phyloP scores from a whole-genome alignment of 768 basidiomycete species.

The Rhodotorula kratochvilovae region DNA sequence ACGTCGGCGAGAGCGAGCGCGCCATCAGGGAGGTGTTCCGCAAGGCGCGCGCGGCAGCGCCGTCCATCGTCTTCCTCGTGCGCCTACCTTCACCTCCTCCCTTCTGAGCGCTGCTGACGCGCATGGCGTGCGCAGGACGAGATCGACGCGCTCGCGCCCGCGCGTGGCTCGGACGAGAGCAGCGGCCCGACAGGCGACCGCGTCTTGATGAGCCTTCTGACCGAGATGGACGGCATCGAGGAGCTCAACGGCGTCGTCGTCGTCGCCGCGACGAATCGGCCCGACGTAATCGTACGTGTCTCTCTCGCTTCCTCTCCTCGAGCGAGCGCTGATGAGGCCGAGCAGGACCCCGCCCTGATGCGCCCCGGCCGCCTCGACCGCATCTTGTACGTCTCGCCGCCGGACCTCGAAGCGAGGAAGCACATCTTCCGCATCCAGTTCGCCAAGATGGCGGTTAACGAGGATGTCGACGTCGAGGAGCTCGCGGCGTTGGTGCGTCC shows the following conservation, averaged over 20 bases:
- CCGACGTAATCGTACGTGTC: slow-evolving; percentile 73
- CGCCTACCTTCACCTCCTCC: slow-evolving; percentile 46
- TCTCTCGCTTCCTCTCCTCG: not conserved
- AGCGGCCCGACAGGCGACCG: slow-evolving; percentile 66
- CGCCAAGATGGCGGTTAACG: slow-evolving; percentile 67
- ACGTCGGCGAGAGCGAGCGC: slow-evolving; percentile 92
- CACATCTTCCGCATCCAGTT: slow-evolving; percentile 81
- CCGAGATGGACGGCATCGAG: slow-evolving; percentile 98
- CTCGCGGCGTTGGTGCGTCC: slow-evolving; percentile 49
- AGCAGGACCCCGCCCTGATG: slow-evolving; percentile 87
- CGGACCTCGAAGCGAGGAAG: slow-evolving; percentile 68
- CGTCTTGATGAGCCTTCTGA: slow-evolving; percentile 83
- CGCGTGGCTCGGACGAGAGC: slow-evolving; percentile 59
- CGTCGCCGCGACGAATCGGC: slow-evolving; percentile 91
- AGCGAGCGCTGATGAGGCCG: not conserved
- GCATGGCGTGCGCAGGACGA: slow-evolving; percentile 64
- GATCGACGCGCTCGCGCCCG: slow-evolving; percentile 85
- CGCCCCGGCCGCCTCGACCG: slow-evolving; percentile 91
- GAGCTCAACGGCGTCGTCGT: slow-evolving; percentile 91
- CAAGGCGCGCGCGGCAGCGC: slow-evolving; percentile 88
- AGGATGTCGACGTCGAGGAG: slow-evolving; percentile 60
- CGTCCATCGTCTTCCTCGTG: slow-evolving; percentile 95
- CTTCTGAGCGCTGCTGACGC: not conserved
- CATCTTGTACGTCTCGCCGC: slow-evolving; percentile 88
- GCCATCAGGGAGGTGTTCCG: slow-evolving; percentile 91